Percentiles rank a stretch among this genome's conserved stretches.
Conservation (phyloP, 2,329 filamentous ascomycete species). For the Beauveria australis region DNA sequence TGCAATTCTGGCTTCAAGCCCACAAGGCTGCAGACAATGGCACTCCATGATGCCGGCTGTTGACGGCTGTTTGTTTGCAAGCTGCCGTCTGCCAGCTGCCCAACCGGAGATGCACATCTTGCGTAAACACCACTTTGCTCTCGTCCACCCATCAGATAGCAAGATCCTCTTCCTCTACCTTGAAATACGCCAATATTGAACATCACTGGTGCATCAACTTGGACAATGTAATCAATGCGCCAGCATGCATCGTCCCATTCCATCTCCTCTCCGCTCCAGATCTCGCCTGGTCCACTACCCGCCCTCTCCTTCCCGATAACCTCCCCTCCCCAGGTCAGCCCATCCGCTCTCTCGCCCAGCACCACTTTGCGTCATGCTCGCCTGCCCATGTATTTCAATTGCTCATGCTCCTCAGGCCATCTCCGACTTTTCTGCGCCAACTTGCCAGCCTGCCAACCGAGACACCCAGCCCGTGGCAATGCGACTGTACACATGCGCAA, state of each 20-base stretch:
- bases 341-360: background rate
- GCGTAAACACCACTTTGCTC: background rate
- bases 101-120: background rate
- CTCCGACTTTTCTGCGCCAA: background rate
- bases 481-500: too few relatives aligned
- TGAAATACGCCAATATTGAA: background rate
- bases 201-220: background rate
- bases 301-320: background rate
- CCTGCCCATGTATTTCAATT: background rate
- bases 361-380: conserved; percentile 3
- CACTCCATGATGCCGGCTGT: background rate
- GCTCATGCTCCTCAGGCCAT: background rate
- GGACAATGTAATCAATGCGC: background rate
- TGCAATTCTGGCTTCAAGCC: background rate
- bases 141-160: background rate
- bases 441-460: background rate
- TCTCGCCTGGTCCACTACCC: conserved; percentile 4
- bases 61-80: background rate
- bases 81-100: background rate
- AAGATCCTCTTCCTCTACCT: background rate
- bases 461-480: too few relatives aligned
- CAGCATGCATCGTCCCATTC: background rate
- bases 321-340: background rate
- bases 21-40: background rate
- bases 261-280: background rate